These are phyloP conservation scores for Lactarius tabidus DNA, from an alignment of 768 basidiomycete species.

Conservation along the genomic window DNA sequence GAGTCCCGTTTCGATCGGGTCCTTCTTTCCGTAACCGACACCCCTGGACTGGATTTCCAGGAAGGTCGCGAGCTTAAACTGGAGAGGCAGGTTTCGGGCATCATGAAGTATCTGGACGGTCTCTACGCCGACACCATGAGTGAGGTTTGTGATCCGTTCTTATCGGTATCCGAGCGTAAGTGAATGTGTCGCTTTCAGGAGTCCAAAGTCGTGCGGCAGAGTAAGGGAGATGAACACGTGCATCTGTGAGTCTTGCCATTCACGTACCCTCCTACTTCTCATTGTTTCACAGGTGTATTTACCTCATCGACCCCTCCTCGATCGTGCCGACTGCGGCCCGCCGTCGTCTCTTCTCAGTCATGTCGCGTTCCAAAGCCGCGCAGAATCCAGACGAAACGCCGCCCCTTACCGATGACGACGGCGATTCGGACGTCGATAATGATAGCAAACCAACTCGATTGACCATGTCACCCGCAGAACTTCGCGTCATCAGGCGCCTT, in stretches of 20 bases:
- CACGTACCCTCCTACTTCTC: neutral
- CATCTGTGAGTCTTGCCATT: slow-evolving; percentile 60
- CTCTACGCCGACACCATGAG: slow-evolving; percentile 85
- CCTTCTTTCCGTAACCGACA: slow-evolving; percentile 77
- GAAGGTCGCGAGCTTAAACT: slow-evolving; percentile 70
- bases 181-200: slow-evolving; percentile 45
- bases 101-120: slow-evolving; percentile 75
- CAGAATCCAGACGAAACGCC: slow-evolving; percentile 51
- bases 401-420: slow-evolving; percentile 36
- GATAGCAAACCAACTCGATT: slow-evolving; percentile 48
- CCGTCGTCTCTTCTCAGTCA: slow-evolving; percentile 47
- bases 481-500: slow-evolving; percentile 74
- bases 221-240: slow-evolving; percentile 85
- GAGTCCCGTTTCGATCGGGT: slow-evolving; percentile 81
- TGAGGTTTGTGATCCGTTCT: slow-evolving; percentile 49
- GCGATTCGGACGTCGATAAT: slow-evolving; percentile 47
- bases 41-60: slow-evolving; percentile 76
- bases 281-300: slow-evolving; percentile 58
- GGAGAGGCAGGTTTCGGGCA: slow-evolving; percentile 68
- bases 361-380: slow-evolving; percentile 60
- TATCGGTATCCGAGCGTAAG: neutral
- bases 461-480: slow-evolving; percentile 72
- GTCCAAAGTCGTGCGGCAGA: slow-evolving; percentile 83
- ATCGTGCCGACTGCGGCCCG: slow-evolving; percentile 55
- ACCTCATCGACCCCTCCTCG: slow-evolving; percentile 76